Percentiles rank a stretch among this genome's conserved stretches.
phyloP scores from a whole-genome alignment of 257 asterid genomes.

The Coffea canephora region DNA sequence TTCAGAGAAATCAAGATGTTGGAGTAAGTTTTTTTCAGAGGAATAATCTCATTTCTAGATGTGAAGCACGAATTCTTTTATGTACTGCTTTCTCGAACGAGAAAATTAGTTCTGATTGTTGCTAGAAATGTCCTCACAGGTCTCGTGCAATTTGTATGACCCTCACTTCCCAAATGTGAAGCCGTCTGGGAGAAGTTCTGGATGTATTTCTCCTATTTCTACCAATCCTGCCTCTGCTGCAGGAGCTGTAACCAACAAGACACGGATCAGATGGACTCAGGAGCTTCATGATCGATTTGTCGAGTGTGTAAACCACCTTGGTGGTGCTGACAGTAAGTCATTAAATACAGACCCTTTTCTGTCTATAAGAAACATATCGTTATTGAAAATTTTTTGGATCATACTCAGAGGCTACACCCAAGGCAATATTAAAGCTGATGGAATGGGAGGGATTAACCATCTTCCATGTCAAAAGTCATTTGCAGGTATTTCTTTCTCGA shows the following conservation, averaged over 20 bases:
- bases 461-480: conserved; percentile 91
- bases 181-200: conserved; percentile 31
- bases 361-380: not conserved
- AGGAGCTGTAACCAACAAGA: conserved; percentile 40
- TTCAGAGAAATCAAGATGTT: conserved; percentile 36
- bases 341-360: not conserved
- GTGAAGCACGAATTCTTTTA: not conserved
- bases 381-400: conserved; percentile 13
- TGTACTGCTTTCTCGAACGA: not conserved
- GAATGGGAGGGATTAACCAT: conserved; percentile 77
- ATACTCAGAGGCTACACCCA: conserved; percentile 83
- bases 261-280: conserved; percentile 85
- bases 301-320: conserved; percentile 73
- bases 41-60: not conserved
- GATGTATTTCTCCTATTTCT: conserved; percentile 20
- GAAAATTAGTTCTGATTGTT: not conserved
- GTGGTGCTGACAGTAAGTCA: conserved; percentile 87
- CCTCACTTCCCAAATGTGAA: conserved; percentile 28
- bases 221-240: conserved; percentile 33
- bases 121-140: conserved; percentile 24
- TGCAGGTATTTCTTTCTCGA: conserved; percentile 52
- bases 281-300: conserved; percentile 86
- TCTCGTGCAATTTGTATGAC: conserved; percentile 35
- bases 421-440: conserved; percentile 84
- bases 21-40: conserved; percentile 38